Evolutionary conservation across 2,329 filamentous ascomycete genomes (phyloP).

Genomic region (Fusarium sp.): DNA sequence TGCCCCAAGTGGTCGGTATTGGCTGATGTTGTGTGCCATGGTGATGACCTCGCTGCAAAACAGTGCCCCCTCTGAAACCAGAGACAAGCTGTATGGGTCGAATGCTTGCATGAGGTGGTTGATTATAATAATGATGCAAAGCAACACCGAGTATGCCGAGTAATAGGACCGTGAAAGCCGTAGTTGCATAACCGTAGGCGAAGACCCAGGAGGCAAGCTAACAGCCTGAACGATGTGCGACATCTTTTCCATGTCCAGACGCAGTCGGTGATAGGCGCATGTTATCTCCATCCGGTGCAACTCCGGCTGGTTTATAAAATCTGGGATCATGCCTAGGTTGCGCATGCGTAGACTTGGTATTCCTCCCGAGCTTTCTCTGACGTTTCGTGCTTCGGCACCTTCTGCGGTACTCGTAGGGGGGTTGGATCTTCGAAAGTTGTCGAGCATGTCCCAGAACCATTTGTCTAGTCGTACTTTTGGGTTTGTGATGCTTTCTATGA

Average conservation of each 20-base stretch:
- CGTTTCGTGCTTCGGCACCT: not conserved
- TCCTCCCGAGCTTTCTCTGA: slow-evolving; percentile 4
- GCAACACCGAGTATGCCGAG: slow-evolving; percentile 24
- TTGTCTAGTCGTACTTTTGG: slow-evolving; percentile 31
- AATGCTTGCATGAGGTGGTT: slow-evolving; percentile 35
- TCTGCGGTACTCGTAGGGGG: slow-evolving; percentile 11
- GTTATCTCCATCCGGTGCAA: slow-evolving; percentile 33
- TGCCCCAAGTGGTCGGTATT: slow-evolving; percentile 26
- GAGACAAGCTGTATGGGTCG: slow-evolving; percentile 22
- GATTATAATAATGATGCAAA: slow-evolving; percentile 18
- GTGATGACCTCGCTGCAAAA: slow-evolving; percentile 27
- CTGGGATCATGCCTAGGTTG: slow-evolving; percentile 26
- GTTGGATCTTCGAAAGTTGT: slow-evolving; percentile 26
- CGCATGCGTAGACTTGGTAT: slow-evolving; percentile 28
- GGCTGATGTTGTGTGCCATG: slow-evolving; percentile 17
- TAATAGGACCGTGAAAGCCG: slow-evolving; percentile 18
- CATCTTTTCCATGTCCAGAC: slow-evolving; percentile 26
- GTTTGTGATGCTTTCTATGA: slow-evolving; percentile 48
- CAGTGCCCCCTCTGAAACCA: slow-evolving; percentile 21
- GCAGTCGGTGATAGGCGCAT: slow-evolving; percentile 26
- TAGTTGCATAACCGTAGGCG: slow-evolving; percentile 23
- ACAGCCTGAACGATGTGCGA: slow-evolving; percentile 27
- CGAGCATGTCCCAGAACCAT: slow-evolving; percentile 39
- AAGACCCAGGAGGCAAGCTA: slow-evolving; percentile 12
- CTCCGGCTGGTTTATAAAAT: slow-evolving; percentile 36